Percentiles rank a stretch among this genome's conserved stretches.
Conservation (phyloP, 2,329 filamentous ascomycete genomes). For the Fusarium decemcellulare region DNA sequence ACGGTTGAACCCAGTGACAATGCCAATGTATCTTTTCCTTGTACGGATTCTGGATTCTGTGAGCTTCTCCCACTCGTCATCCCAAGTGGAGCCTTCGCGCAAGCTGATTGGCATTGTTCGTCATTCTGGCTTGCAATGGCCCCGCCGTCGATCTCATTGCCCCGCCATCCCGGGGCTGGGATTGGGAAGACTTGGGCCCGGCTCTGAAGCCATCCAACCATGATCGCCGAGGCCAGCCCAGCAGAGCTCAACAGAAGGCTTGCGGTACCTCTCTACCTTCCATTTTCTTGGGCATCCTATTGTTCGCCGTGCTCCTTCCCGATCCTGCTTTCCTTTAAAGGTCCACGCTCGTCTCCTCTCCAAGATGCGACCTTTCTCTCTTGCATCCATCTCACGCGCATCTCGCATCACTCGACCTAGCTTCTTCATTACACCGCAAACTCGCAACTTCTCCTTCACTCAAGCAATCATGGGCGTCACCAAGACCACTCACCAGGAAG, state of each 20-base stretch:
- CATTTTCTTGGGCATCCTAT: slow-evolving; percentile 6
- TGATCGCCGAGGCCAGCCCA: slow-evolving; percentile 5
- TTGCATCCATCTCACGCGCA: slow-evolving; percentile 38
- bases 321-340: slow-evolving; percentile 33
- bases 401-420: slow-evolving; percentile 36
- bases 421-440: slow-evolving; percentile 35
- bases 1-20: neutral
- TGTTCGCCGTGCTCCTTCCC: slow-evolving; percentile 23
- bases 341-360: slow-evolving; percentile 33
- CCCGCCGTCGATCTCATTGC: slow-evolving; percentile 49
- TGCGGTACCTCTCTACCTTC: slow-evolving; percentile 1
- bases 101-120: slow-evolving; percentile 43
- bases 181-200: slow-evolving; percentile 37
- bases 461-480: slow-evolving; percentile 76
- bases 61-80: slow-evolving; percentile 46
- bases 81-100: slow-evolving; percentile 39
- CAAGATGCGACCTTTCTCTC: slow-evolving; percentile 38
- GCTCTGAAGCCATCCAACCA: slow-evolving; percentile 39
- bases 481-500: slow-evolving; percentile 74
- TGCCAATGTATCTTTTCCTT: slow-evolving; percentile 23
- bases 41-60: slow-evolving; percentile 29
- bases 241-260: slow-evolving; percentile 39
- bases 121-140: slow-evolving; percentile 42
- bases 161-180: slow-evolving; percentile 43
- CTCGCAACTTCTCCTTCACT: slow-evolving; percentile 39